Percentiles rank a stretch among this genome's conserved stretches.
These are phyloP conservation scores for Lentinula raphanica DNA, from an alignment of 768 basidiomycete species.

Conservation along the genomic window DNA sequence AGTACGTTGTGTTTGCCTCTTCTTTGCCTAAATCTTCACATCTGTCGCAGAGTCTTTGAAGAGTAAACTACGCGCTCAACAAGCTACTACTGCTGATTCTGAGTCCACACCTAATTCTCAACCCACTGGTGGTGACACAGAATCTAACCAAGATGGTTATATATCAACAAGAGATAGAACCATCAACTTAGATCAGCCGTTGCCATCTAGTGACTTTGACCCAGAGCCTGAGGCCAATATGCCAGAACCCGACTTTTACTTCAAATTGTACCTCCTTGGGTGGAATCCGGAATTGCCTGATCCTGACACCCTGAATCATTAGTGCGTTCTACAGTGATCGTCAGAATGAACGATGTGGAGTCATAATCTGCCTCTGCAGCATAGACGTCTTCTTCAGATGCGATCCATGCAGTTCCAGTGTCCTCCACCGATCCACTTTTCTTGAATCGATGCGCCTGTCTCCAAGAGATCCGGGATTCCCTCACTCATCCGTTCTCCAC, in stretches of 20 bases:
- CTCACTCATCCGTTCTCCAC: slow-evolving; percentile 85
- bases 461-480: slow-evolving; percentile 78
- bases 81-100: slow-evolving; percentile 16
- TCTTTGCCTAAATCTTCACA: slow-evolving; percentile 9
- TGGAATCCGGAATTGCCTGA: slow-evolving; percentile 87
- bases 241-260: slow-evolving; percentile 49
- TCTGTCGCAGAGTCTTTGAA: slow-evolving; percentile 52
- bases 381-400: slow-evolving; percentile 86
- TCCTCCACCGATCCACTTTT: slow-evolving; percentile 79
- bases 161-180: no score
- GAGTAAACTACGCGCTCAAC: slow-evolving; percentile 53
- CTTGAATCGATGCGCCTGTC: slow-evolving; percentile 73
- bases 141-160: no score
- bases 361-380: slow-evolving; percentile 30
- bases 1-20: slow-evolving; percentile 35
- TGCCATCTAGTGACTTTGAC: slow-evolving; percentile 39
- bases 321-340: slow-evolving; percentile 61
- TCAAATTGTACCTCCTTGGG: slow-evolving; percentile 66
- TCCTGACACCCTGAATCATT: slow-evolving; percentile 66
- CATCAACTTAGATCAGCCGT: no score
- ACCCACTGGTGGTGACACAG: no score
- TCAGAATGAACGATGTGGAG: background rate
- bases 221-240: slow-evolving; percentile 47
- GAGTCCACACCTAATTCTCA: no score
- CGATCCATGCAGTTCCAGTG: slow-evolving; percentile 81